These are phyloP conservation scores for Colletotrichum sojae DNA, from an alignment of 2,329 filamentous ascomycete genomes.

Conservation along the genomic window DNA sequence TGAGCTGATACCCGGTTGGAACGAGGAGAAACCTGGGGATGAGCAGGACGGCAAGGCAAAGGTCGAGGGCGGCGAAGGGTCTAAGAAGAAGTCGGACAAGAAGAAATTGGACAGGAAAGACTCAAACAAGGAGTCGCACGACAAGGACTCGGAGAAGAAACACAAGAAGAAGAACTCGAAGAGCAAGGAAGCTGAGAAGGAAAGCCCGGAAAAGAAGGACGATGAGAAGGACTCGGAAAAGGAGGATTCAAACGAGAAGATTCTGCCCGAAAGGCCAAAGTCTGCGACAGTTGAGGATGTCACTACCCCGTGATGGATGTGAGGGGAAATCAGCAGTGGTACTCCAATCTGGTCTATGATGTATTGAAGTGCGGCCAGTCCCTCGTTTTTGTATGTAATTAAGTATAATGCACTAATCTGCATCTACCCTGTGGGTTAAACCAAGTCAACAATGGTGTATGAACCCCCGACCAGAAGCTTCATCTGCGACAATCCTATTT, in stretches of 20 bases:
- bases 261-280: conserved; percentile 14
- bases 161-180: no score
- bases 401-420: no score
- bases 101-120: background rate
- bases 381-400: no score
- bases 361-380: no score
- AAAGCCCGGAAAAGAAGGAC: conserved; percentile 42
- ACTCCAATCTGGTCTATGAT: no score
- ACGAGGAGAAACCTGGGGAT: conserved; percentile 40
- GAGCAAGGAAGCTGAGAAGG: no score
- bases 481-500: no score
- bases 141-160: no score
- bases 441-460: no score
- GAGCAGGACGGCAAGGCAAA: background rate
- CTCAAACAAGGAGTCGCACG: background rate
- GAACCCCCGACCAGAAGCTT: no score
- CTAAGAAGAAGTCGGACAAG: background rate
- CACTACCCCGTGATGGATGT: background rate
- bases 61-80: background rate
- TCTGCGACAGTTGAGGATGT: background rate
- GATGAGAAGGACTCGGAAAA: background rate
- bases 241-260: background rate
- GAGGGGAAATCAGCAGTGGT: no score
- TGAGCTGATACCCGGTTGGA: conserved; percentile 55
- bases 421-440: no score